Base-by-base conservation (phyloP, 768 basidiomycete species). In the Calocybe gangraenosa region DNA sequence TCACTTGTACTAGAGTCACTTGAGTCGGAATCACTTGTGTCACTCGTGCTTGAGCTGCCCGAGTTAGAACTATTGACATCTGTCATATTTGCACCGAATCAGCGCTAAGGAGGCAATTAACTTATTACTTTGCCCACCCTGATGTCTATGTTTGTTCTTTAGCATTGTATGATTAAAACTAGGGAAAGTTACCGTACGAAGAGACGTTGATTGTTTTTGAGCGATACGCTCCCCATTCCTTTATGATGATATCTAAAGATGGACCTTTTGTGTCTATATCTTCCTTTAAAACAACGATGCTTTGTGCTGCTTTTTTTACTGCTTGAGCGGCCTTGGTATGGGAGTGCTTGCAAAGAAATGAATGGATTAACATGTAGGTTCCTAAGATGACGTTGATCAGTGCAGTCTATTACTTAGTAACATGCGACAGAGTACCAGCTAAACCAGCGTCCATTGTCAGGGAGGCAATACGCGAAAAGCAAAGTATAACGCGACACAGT, bases 321-420 rank as follows among this genome's bases (percentile, higher is more conserved):
- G 84, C 82, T 46, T 75, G 69, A 7, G 90, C 90, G 7, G 80
- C 85, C 55, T 88, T 88, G 22, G 60, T 58, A 61, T 91, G 84
- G 0, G 76, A 73, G 37, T 74, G 79, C 57, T 80, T 76, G 47
- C 63, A 69, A 30, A 93, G 71, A 65, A 92, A 93, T 7, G 78
- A 68, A 57, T 90, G 76, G 47, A 93, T 81, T 40, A 90, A 65
- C 53, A 79, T 75, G 69, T 91, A 93, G 3, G 86, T 83, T 18
- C 73, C 90, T 91, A 57, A n/a, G 17, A 49, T 34, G 31, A 40
- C 31, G 42, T 34, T 44, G 31, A 43, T 42, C 31, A 38, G 41
- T 33, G 2, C n/a, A 18, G n/a, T 38, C 18, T 8, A 20, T 22
- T 6, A 31, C 14, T 19, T 35, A 37, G 4, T 19, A 36, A 25